Conservation (phyloP, 2,329 filamentous ascomycete species). For the Verticillium zaregamsianum region DNA sequence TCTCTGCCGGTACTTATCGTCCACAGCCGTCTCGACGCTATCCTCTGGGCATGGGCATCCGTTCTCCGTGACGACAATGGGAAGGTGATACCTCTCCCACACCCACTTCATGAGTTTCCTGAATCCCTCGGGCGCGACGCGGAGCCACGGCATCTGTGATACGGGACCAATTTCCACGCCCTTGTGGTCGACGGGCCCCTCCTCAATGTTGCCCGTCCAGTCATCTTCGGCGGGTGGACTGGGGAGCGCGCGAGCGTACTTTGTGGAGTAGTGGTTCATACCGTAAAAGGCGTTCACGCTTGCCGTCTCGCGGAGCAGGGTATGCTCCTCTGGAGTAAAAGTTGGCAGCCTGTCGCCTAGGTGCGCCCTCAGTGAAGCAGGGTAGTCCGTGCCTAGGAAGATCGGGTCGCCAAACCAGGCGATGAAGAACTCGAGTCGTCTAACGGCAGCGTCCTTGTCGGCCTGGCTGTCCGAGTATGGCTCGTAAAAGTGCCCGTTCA, state of each 20-base stretch:
- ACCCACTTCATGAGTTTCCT: slow-evolving; percentile 73
- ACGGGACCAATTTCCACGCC: slow-evolving; percentile 74
- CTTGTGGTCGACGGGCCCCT: slow-evolving; percentile 64
- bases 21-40: slow-evolving; percentile 66
- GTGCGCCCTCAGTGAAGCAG: slow-evolving; percentile 76
- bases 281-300: slow-evolving; percentile 87
- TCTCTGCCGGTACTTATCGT: slow-evolving; percentile 76
- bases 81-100: slow-evolving; percentile 69
- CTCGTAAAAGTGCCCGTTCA: slow-evolving; percentile 80
- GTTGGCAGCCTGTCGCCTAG: slow-evolving; percentile 72
- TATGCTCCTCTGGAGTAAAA: slow-evolving; percentile 68
- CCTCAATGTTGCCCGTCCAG: slow-evolving; percentile 71
- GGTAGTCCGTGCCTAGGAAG: slow-evolving; percentile 73
- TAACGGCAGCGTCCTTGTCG: slow-evolving; percentile 71
- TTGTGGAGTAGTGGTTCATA: slow-evolving; percentile 91
- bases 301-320: slow-evolving; percentile 57
- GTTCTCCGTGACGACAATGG: slow-evolving; percentile 84
- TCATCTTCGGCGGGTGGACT: slow-evolving; percentile 60
- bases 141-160: slow-evolving; percentile 78
- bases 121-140: slow-evolving; percentile 72
- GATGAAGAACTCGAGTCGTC: slow-evolving; percentile 84
- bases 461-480: slow-evolving; percentile 72
- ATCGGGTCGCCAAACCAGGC: slow-evolving; percentile 86
- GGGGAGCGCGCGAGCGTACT: slow-evolving; percentile 74
- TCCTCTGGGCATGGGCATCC: slow-evolving; percentile 82